Percentiles rank a stretch among this genome's conserved stretches.
Evolutionary conservation across 495 filamentous ascomycete species (phyloP).

Genomic region (Penicillium chermesinum): DNA sequence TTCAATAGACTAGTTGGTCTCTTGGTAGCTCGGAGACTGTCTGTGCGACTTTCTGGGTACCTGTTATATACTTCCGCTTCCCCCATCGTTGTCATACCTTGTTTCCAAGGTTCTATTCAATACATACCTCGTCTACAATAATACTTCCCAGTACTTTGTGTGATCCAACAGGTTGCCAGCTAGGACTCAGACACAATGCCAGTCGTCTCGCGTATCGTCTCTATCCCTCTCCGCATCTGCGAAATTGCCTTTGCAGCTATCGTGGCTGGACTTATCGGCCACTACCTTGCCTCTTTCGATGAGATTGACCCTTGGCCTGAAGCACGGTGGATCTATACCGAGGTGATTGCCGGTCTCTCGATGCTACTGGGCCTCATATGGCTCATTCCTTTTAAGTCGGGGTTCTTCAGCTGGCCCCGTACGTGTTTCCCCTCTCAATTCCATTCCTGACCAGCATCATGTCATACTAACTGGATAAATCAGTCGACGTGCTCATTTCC

Average conservation of each 20-base stretch:
- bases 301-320: conserved; percentile 34
- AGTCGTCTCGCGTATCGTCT: conserved; percentile 46
- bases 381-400: conserved; percentile 49
- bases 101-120: background rate
- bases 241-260: conserved; percentile 43
- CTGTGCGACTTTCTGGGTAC: conserved; percentile 10
- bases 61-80: conserved; percentile 17
- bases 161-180: too few species aligned
- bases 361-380: conserved; percentile 49
- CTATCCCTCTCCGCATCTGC: conserved; percentile 44
- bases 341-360: conserved; percentile 52
- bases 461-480: conserved; percentile 2
- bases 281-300: conserved; percentile 42
- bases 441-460: background rate
- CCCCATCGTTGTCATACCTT: conserved; percentile 2
- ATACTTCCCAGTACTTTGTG: too few species aligned
- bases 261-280: conserved; percentile 53
- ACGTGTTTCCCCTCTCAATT: conserved; percentile 12
- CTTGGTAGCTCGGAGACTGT: conserved; percentile 11
- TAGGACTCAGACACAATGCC: too few species aligned
- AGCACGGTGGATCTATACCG: conserved; percentile 55
- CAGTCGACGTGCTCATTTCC: conserved; percentile 54
- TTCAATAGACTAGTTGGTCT: conserved; percentile 8
- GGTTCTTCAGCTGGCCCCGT: conserved; percentile 43
- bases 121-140: too few species aligned